These are phyloP conservation scores for Candida sphagnicola DNA, from an alignment of 805 yeast genomes.

Conservation along the genomic window DNA sequence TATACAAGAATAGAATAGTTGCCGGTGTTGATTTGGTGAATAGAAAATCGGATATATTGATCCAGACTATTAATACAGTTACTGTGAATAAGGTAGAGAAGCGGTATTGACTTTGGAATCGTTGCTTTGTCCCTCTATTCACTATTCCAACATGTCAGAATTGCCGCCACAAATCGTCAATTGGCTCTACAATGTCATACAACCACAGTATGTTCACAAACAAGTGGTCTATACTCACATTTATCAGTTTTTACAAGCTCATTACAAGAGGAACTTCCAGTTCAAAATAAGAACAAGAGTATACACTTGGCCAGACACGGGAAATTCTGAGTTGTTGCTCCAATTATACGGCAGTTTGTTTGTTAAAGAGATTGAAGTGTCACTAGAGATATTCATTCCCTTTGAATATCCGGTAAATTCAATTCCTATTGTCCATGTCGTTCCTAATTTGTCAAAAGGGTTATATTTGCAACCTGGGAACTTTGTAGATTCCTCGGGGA, in stretches of 20 bases:
- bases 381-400: constrained; percentile 77
- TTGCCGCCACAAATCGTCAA: constrained; percentile 30
- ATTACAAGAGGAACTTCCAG: constrained; percentile 31
- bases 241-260: constrained; percentile 47
- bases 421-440: constrained; percentile 65
- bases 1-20: too few species aligned
- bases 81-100: too few species aligned
- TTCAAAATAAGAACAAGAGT: constrained; percentile 67
- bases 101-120: too few species aligned
- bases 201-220: constrained; percentile 56
- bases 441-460: constrained; percentile 44
- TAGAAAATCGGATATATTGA: too few species aligned
- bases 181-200: constrained; percentile 40
- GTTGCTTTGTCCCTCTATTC: too few species aligned
- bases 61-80: too few species aligned
- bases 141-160: too few species aligned
- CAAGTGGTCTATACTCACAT: constrained; percentile 61
- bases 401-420: constrained; percentile 56
- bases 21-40: too few species aligned
- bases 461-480: constrained; percentile 53
- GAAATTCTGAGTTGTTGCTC: constrained; percentile 56
- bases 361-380: constrained; percentile 25
- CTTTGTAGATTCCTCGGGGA: constrained; percentile 67
- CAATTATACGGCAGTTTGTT: constrained; percentile 60
- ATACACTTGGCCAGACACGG: constrained; percentile 47